These are phyloP conservation scores for Fusarium sp. DNA, from an alignment of 2,329 filamentous ascomycete species.

Conservation along the genomic window DNA sequence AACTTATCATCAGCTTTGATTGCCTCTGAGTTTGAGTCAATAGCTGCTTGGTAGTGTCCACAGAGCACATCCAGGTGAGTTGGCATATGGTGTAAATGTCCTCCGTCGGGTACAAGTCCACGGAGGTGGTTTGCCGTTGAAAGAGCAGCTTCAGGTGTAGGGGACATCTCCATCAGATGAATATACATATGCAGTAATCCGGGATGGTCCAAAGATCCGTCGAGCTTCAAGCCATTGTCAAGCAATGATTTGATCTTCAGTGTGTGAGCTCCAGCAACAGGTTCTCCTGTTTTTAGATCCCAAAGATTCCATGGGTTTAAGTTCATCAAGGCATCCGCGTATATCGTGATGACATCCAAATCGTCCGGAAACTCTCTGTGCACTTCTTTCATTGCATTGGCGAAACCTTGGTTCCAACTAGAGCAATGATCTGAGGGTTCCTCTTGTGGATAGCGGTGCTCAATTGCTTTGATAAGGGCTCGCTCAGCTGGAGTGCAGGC, in stretches of 20 bases:
- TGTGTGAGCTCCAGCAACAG: background rate
- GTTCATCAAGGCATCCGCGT: slow-evolving; percentile 63
- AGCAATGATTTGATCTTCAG: background rate
- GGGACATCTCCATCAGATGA: slow-evolving; percentile 83
- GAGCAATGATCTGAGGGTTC: background rate
- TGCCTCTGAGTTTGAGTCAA: slow-evolving; percentile 75
- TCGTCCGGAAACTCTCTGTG: slow-evolving; percentile 56
- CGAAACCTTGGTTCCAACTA: slow-evolving; percentile 53
- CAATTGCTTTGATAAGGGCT: slow-evolving; percentile 73
- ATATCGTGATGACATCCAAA: slow-evolving; percentile 55
- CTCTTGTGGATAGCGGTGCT: slow-evolving; percentile 67
- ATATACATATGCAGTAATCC: slow-evolving; percentile 82
- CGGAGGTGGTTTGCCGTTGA: slow-evolving; percentile 72
- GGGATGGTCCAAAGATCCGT: slow-evolving; percentile 68
- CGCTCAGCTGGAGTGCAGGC: slow-evolving; percentile 59
- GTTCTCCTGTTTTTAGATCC: background rate
- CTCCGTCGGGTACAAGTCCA: slow-evolving; percentile 74
- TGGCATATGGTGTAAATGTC: slow-evolving; percentile 82
- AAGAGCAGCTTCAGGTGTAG: slow-evolving; percentile 72
- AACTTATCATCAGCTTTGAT: slow-evolving; percentile 77
- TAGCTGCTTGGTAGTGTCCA: slow-evolving; percentile 77
- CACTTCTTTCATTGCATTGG: slow-evolving; percentile 57
- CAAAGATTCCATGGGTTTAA: slow-evolving; percentile 47
- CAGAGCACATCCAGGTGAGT: slow-evolving; percentile 77
- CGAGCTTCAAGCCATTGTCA: background rate